Conservation (phyloP, 2,329 filamentous ascomycete species). For the Amauroascus niger region DNA sequence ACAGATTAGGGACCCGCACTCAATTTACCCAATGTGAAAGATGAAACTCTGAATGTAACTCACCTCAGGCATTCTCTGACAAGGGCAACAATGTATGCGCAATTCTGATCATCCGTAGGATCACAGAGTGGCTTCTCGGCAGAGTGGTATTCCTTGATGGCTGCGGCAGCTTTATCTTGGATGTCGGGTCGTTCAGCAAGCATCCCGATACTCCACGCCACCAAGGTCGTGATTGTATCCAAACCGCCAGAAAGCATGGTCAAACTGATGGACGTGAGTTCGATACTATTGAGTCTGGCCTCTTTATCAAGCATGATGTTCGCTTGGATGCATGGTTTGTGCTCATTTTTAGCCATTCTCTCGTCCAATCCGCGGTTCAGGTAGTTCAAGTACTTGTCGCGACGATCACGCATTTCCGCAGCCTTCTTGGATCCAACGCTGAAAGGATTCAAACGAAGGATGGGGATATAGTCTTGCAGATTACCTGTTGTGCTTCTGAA, state of each 20-base stretch:
- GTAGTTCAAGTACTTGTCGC: constrained; percentile 50
- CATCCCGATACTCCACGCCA: constrained; percentile 56
- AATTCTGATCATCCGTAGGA: constrained; percentile 53
- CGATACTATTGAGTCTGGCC: constrained; percentile 51
- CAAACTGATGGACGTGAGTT: constrained; percentile 55
- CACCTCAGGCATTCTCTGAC: constrained; percentile 53
- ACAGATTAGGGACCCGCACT: constrained; percentile 8
- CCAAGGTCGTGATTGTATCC: constrained; percentile 56
- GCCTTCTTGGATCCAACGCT: constrained; percentile 50
- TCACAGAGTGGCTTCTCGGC: constrained; percentile 50
- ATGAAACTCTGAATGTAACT: too few relatives aligned
- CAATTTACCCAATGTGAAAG: not conserved
- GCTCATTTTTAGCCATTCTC: constrained; percentile 50
- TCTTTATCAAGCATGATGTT: constrained; percentile 57
- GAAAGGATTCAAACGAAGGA: constrained; percentile 53
- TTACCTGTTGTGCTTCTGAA: constrained; percentile 54
- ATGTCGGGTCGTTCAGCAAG: constrained; percentile 52
- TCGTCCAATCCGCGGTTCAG: constrained; percentile 52
- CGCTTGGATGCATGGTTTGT: constrained; percentile 57
- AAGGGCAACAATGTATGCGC: constrained; percentile 53
- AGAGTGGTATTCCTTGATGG: constrained; percentile 48
- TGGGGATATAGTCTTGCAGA: constrained; percentile 52
- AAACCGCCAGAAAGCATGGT: constrained; percentile 60
- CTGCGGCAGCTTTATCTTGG: constrained; percentile 49
- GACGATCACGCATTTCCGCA: constrained; percentile 49